Percentiles rank a stretch among this genome's conserved stretches.
phyloP scores from a whole-genome alignment of 1,139 yeast species.

The Blastobotrys elegans region DNA sequence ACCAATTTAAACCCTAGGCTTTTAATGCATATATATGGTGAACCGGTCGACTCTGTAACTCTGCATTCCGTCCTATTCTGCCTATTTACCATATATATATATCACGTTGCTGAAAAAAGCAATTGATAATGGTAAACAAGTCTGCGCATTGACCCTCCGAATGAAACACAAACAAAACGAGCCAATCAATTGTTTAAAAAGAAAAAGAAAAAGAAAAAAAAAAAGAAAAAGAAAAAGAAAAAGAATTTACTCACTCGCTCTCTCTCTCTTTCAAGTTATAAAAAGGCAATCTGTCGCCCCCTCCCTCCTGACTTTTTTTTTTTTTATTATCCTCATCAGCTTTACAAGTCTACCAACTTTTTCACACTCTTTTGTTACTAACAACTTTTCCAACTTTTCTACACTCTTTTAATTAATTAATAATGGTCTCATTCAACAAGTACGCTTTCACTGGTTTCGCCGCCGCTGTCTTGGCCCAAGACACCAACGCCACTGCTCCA shows the following conservation, averaged over 20 bases:
- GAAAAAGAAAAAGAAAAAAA: background rate
- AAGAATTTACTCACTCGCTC: background rate
- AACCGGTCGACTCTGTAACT: too few species aligned
- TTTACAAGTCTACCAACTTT: slow-evolving; percentile 2
- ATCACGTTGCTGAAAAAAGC: too few species aligned
- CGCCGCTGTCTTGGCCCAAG: slow-evolving; percentile 18
- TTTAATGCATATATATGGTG: too few species aligned
- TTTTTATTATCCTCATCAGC: background rate
- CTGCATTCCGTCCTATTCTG: too few species aligned
- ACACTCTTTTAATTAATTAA: slow-evolving; percentile 10
- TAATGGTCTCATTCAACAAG: slow-evolving; percentile 16
- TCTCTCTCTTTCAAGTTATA: background rate
- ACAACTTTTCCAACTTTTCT: slow-evolving; percentile 11
- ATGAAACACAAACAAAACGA: too few species aligned
- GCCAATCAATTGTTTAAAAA: too few species aligned
- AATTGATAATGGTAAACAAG: too few species aligned
- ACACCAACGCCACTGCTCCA: background rate
- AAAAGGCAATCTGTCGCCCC: background rate
- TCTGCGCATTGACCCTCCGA: too few species aligned
- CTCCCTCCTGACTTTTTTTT: background rate
- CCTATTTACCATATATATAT: too few species aligned
- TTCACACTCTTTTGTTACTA: slow-evolving; percentile 1
- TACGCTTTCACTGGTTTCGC: slow-evolving; percentile 15
- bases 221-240: background rate
- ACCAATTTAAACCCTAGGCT: too few species aligned